Conservation (phyloP, 768 basidiomycete genomes). For the Amanita exitialis region DNA sequence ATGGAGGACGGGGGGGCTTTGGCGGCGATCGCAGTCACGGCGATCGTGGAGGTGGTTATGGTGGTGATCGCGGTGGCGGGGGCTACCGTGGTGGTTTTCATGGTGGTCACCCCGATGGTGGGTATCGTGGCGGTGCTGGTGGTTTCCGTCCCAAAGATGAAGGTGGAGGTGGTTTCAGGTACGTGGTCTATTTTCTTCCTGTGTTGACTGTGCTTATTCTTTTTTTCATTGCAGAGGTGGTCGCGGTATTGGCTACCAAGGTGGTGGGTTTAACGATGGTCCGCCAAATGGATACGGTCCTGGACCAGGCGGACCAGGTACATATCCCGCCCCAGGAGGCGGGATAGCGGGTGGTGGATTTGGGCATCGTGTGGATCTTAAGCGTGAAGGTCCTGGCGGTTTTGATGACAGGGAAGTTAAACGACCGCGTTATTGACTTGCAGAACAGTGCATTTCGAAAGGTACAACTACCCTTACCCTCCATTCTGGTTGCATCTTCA, state of each 20-base stretch:
- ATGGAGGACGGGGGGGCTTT: conserved; percentile 25
- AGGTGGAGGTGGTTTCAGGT: conserved; percentile 47
- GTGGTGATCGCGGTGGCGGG: conserved; percentile 26
- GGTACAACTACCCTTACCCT: conserved; percentile 3
- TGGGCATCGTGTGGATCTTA: conserved; percentile 62
- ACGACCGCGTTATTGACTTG: conserved; percentile 65
- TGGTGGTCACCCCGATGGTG: conserved; percentile 30
- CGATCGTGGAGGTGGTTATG: conserved; percentile 19
- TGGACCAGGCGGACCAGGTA: conserved; percentile 32
- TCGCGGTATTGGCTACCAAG: conserved; percentile 62
- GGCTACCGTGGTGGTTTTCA: conserved; percentile 29
- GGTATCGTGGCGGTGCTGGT: conserved; percentile 25
- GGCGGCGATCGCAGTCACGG: conserved; percentile 35
- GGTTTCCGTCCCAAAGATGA: conserved; percentile 31
- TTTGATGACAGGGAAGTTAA: conserved; percentile 78
- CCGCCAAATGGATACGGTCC: conserved; percentile 43
- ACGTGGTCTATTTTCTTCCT: neutral
- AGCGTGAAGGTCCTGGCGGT: conserved; percentile 68
- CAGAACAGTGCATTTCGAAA: neutral
- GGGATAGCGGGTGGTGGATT: conserved; percentile 27
- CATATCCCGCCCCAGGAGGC: conserved; percentile 23
- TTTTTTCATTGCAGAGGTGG: conserved; percentile 35
- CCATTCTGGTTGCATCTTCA: conserved; percentile 5
- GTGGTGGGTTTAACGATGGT: conserved; percentile 47
- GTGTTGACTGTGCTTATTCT: conserved; percentile 9